phyloP scores from a whole-genome alignment of 116 monocot species.

The Papilionanthe hybrid region DNA sequence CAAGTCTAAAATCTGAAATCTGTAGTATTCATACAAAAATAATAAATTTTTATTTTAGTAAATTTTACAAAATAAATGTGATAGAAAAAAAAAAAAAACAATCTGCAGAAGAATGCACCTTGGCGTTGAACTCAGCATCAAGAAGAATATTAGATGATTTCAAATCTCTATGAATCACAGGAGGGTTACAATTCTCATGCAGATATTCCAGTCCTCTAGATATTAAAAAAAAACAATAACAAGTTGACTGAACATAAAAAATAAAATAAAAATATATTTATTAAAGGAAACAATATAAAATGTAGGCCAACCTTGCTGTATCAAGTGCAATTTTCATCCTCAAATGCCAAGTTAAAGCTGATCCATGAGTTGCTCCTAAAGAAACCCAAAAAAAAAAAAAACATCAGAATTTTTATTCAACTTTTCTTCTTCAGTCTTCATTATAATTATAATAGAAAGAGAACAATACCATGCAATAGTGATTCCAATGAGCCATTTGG shows the following conservation, averaged over 20 bases:
- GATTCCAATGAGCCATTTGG: constrained; percentile 84
- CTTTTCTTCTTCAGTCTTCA: not conserved
- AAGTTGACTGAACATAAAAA: constrained; percentile 1
- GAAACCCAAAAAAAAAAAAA: not conserved
- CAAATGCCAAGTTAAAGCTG: constrained; percentile 74
- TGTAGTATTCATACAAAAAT: constrained; percentile 16
- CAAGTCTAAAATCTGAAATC: constrained; percentile 98
- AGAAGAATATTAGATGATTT: constrained; percentile 98
- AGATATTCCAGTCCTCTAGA: constrained; percentile 82
- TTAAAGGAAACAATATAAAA: not conserved
- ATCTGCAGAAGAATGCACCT: constrained; percentile 28
- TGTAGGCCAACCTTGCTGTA: constrained; percentile 58
- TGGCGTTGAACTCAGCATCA: constrained; percentile 74
- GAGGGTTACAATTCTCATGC: constrained; percentile 77
- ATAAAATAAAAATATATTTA: not conserved
- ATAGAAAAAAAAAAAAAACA: not conserved
- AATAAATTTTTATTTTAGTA: not conserved
- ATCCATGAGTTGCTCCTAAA: constrained; percentile 73
- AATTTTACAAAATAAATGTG: not conserved
- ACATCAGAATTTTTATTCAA: not conserved
- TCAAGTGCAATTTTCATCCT: constrained; percentile 97
- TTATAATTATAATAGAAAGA: not conserved
- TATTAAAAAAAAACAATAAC: not conserved
- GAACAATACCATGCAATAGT: constrained; percentile 71
- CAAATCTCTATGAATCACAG: constrained; percentile 78